Evolutionary conservation across 2,329 filamentous ascomycete genomes (phyloP), one percentile per base, ranked within the genome.

Genomic region (Sporothrix curviconia): DNA sequence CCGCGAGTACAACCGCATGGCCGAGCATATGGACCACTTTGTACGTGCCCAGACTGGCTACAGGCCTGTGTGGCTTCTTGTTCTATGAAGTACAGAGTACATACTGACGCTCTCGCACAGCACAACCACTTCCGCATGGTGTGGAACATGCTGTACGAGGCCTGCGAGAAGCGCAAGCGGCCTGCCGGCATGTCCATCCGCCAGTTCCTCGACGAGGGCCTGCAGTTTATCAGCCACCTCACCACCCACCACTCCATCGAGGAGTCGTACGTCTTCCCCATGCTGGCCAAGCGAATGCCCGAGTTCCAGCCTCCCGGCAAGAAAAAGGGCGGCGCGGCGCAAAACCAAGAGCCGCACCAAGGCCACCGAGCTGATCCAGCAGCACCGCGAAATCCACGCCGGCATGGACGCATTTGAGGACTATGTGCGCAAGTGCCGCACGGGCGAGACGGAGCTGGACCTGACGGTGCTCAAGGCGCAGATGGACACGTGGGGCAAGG

Each of bases 191-290:
- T 90, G 75, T 83, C 85, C 0, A 79, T 90, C 14, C 79, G 80
- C 28, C 79, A 86, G 62, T 90, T 94, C 70, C 74, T 95, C 63
- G 70, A 76, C 63, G 75, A 79, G 25, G 89, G 86, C 32, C 75
- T 89, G n/a, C 74, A 83, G 50, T 90, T 96, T 69, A 79, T 82
- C 63, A 77, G 78, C 15, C 80, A 87, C 58, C 82, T 96, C n/a
- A 80, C 82, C 9, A 72, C 81, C 58, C 91, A 96, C 73, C 92
- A 96, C 74, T 76, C 74, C 58, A 92, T 95, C 66, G 92, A 96
- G 70, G 91, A 96, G 71, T 73, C 76, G 30, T 82, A 90, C 69
- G 77, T 96, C 40, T 96, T 95, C 70, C 92, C 91, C 1, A 67
- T 85, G 0, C 79, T 96, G 2, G 90, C 87, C 12, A 76, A 75